Conservation (phyloP, 345 rosid species). For the Salix dunnii region DNA sequence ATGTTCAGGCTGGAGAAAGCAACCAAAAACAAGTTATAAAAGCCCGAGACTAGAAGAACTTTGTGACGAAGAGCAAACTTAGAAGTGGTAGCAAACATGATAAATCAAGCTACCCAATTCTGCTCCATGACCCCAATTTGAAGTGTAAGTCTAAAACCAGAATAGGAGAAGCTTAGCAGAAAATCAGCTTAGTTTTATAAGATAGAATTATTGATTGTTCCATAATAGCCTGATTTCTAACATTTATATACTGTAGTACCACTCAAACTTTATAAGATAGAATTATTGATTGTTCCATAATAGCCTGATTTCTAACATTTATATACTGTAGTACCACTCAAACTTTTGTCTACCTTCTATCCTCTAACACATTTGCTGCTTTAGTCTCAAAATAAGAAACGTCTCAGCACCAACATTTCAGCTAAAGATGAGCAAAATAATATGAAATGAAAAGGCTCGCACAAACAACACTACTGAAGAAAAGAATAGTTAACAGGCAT, state of each 20-base stretch:
- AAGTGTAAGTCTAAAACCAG: background rate
- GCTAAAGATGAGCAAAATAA: background rate
- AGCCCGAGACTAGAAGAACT: background rate
- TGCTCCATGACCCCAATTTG: background rate
- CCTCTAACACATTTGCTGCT: background rate
- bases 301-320: background rate
- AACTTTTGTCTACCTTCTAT: background rate
- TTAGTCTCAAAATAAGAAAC: background rate
- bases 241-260: background rate
- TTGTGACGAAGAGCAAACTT: background rate
- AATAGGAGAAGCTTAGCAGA: background rate
- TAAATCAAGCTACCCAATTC: background rate
- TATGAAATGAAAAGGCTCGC: background rate
- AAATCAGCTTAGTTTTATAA: background rate
- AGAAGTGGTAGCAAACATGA: background rate
- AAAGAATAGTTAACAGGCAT: background rate
- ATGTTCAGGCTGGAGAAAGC: slow-evolving; percentile 22
- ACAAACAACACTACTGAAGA: background rate
- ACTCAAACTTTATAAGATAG: background rate
- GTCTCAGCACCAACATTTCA: background rate
- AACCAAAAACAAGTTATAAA: background rate
- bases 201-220: background rate
- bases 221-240: background rate
- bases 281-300: background rate
- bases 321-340: background rate